Conservation (phyloP, 1,284 basidiomycete genomes). For the Ustanciosporium gigantosporum region DNA sequence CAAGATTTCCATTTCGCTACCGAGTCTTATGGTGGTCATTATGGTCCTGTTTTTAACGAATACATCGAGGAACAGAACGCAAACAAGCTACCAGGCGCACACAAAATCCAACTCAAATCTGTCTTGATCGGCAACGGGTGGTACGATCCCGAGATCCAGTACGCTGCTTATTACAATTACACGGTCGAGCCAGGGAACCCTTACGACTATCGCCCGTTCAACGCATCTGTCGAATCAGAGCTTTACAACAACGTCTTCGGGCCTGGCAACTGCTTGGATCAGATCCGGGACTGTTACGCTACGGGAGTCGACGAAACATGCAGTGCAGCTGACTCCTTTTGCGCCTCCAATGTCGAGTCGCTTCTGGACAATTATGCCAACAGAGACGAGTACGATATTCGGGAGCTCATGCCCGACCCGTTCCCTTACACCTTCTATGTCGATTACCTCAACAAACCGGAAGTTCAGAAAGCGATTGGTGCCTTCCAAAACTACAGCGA, state of each 20-base stretch:
- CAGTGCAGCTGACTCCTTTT: constrained; percentile 40
- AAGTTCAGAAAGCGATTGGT: constrained; percentile 39
- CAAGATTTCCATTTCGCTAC: constrained; percentile 68
- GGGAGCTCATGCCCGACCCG: constrained; percentile 42
- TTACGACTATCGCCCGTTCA: constrained; percentile 39
- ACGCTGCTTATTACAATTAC: constrained; percentile 48
- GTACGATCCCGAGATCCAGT: constrained; percentile 44
- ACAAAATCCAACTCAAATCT: constrained; percentile 68
- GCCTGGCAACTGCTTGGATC: constrained; percentile 42
- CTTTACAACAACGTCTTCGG: constrained; percentile 41
- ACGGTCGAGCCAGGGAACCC: constrained; percentile 45
- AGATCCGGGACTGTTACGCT: constrained; percentile 36
- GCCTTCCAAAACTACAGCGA: constrained; percentile 46
- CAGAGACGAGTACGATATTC: constrained; percentile 48
- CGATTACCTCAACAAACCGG: constrained; percentile 36
- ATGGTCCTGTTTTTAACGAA: constrained; percentile 67
- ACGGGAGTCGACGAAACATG: constrained; percentile 33
- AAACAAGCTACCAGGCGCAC: constrained; percentile 64
- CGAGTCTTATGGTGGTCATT: constrained; percentile 67
- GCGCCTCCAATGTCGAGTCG: constrained; percentile 36
- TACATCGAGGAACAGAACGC: constrained; percentile 68
- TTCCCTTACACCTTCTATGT: constrained; percentile 47
- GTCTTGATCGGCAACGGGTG: constrained; percentile 67
- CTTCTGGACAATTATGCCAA: constrained; percentile 29
- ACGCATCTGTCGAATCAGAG: constrained; percentile 22